These are phyloP conservation scores for Elaeis guineensis DNA, from an alignment of 176 grass and related monocot genomes.

Conservation along the genomic window DNA sequence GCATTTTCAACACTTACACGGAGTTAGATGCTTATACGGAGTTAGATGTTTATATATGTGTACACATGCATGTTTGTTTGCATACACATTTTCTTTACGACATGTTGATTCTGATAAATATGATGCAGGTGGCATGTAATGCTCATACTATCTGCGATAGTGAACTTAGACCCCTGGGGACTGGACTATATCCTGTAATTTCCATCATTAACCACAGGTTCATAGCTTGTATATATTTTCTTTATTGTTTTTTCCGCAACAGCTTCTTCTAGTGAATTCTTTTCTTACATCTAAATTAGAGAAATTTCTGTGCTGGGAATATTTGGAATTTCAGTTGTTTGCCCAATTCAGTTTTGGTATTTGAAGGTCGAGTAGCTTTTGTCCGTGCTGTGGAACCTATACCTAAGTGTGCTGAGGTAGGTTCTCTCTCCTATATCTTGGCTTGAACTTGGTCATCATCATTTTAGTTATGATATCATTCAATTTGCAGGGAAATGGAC, in stretches of 20 bases:
- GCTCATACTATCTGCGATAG: constrained; percentile 90
- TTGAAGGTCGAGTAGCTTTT: constrained; percentile 65
- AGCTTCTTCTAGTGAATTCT: too few species aligned
- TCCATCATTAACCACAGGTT: constrained; percentile 98
- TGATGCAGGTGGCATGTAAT: constrained; percentile 78
- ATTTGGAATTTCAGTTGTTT: constrained; percentile 58
- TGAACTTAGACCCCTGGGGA: constrained; percentile 85
- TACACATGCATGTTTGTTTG: too few species aligned
- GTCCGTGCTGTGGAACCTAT: constrained; percentile 68
- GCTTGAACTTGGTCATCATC: not conserved
- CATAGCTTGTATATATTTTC: constrained; percentile 2
- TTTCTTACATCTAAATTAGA: too few species aligned
- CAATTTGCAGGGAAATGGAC: too few species aligned
- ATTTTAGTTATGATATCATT: too few species aligned
- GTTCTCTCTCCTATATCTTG: not conserved
- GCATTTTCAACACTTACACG: constrained; percentile 1
- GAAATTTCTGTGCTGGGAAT: not conserved
- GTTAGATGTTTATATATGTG: not conserved
- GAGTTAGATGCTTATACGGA: constrained; percentile 16
- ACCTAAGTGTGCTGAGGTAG: constrained; percentile 72
- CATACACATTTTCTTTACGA: too few species aligned
- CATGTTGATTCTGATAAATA: constrained; percentile 9
- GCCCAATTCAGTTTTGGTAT: constrained; percentile 93
- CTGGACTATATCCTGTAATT: constrained; percentile 81
- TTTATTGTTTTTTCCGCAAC: constrained; percentile 15